phyloP scores from a whole-genome alignment of 2,329 filamentous ascomycete genomes.

The Bimuria novae-zelandiae region DNA sequence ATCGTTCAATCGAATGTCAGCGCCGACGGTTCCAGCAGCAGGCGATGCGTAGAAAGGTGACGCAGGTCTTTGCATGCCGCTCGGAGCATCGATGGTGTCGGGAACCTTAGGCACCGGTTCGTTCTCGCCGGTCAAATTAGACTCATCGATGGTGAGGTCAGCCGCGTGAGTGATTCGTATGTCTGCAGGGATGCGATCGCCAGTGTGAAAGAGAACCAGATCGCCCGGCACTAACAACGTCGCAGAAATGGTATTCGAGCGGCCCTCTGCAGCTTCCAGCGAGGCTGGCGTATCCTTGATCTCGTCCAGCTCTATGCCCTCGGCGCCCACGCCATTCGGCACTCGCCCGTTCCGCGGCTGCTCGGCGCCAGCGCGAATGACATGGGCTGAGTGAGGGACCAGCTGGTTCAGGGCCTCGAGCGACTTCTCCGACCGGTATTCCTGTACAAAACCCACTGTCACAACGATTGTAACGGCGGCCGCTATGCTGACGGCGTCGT shows the following conservation, averaged over 20 bases:
- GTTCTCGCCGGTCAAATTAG: conserved; percentile 95
- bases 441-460: conserved; percentile 92
- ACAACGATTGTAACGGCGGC: conserved; percentile 97
- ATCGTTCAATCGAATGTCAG: conserved; percentile 71
- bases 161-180: conserved; percentile 89
- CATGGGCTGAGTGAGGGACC: conserved; percentile 92
- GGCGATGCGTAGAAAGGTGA: conserved; percentile 64
- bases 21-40: conserved; percentile 62
- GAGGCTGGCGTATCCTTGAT: conserved; percentile 60
- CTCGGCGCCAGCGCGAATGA: conserved; percentile 66
- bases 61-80: conserved; percentile 49
- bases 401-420: conserved; percentile 92
- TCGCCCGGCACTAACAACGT: conserved; percentile 88
- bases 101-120: conserved; percentile 83
- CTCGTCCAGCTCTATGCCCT: conserved; percentile 54
- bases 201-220: conserved; percentile 89
- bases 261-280: conserved; percentile 69
- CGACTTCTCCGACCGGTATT: conserved; percentile 97
- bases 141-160: conserved; percentile 92
- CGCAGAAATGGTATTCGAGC: conserved; percentile 84
- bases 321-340: conserved; percentile 29
- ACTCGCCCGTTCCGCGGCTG: conserved; percentile 24
- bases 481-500: conserved; percentile 94
- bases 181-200: conserved; percentile 94
- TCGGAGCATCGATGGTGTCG: conserved; percentile 59